phyloP scores from a whole-genome alignment of 2,329 filamentous ascomycete genomes.

The Plenodomus tracheiphilus region DNA sequence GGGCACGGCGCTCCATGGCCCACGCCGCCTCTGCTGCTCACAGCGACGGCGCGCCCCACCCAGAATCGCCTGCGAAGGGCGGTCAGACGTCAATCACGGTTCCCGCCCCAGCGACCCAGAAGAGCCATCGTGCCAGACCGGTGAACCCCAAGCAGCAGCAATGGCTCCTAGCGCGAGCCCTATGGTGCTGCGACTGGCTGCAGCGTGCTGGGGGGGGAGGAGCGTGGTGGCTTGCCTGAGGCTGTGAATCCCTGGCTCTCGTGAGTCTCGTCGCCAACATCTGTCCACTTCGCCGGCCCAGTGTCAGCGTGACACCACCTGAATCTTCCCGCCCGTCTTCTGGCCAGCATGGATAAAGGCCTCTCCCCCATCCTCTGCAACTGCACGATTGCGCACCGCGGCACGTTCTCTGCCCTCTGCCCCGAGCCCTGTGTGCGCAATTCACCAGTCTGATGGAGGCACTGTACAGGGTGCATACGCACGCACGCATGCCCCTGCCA shows the following conservation, averaged over 20 bases:
- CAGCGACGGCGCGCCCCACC: slow-evolving; percentile 3
- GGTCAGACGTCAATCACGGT: slow-evolving; percentile 7
- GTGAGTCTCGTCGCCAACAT: slow-evolving; percentile 9
- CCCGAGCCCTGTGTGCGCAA: slow-evolving; percentile 1
- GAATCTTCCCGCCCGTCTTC: neutral
- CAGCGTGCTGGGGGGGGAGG: slow-evolving; percentile 9
- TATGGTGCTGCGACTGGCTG: slow-evolving; percentile 8
- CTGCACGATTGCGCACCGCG: slow-evolving; percentile 16
- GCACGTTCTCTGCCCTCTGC: slow-evolving; percentile 4
- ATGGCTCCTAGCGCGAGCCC: slow-evolving; percentile 18
- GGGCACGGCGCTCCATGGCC: neutral
- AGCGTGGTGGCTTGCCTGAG: slow-evolving; percentile 15
- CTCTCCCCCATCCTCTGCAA: slow-evolving; percentile 9
- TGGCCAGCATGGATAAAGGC: slow-evolving; percentile 8
- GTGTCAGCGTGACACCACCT: neutral
- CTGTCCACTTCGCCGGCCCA: neutral
- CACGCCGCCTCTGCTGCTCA: slow-evolving; percentile 14
- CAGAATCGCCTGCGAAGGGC: slow-evolving; percentile 15
- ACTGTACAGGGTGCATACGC: slow-evolving; percentile 1
- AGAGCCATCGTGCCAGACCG: slow-evolving; percentile 14
- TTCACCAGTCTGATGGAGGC: slow-evolving; percentile 9
- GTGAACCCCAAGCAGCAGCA: slow-evolving; percentile 26
- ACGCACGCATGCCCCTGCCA: slow-evolving; percentile 12
- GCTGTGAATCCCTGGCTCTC: slow-evolving; percentile 17
- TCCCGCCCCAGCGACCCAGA: slow-evolving; percentile 2